Evolutionary conservation across 2,329 filamentous ascomycete genomes (phyloP).

Genomic region (Pleurostoma richardsiae): DNA sequence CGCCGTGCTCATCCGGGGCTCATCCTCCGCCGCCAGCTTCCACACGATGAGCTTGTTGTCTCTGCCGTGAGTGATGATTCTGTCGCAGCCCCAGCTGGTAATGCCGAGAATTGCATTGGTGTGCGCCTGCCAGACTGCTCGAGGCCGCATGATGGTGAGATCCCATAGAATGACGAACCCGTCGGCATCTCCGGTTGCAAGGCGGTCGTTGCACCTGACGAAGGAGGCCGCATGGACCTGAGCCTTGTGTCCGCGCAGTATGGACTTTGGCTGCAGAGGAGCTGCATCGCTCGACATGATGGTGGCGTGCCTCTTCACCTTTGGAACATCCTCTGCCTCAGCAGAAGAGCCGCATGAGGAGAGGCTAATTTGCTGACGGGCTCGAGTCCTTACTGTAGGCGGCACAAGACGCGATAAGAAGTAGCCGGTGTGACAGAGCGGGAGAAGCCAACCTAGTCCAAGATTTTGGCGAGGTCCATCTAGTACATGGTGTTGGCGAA

Average conservation of each 20-base stretch:
- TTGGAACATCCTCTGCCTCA: neutral
- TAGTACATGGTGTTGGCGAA: too few species aligned
- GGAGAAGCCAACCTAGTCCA: too few species aligned
- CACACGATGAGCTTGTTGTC: conserved; percentile 85
- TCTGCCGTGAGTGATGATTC: conserved; percentile 86
- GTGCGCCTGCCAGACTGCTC: conserved; percentile 85
- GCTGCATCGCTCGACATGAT: conserved; percentile 16
- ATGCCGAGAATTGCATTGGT: conserved; percentile 71
- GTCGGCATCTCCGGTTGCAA: conserved; percentile 83
- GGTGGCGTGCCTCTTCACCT: neutral
- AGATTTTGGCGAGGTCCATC: too few species aligned
- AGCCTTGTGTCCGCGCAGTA: conserved; percentile 80
- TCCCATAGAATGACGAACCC: conserved; percentile 88
- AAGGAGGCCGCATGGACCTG: conserved; percentile 77
- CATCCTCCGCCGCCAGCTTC: conserved; percentile 60
- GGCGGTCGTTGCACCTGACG: conserved; percentile 65
- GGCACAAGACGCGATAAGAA: too few species aligned
- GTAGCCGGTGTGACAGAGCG: too few species aligned
- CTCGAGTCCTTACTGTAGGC: too few species aligned
- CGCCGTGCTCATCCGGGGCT: conserved; percentile 58
- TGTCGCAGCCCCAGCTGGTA: conserved; percentile 64
- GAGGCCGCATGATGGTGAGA: conserved; percentile 71
- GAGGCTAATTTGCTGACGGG: too few species aligned
- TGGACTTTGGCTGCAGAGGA: conserved; percentile 45
- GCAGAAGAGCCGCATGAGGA: too few species aligned